Base-by-base conservation (phyloP, 1,139 yeast genomes). In the Geotrichum restrictum region DNA sequence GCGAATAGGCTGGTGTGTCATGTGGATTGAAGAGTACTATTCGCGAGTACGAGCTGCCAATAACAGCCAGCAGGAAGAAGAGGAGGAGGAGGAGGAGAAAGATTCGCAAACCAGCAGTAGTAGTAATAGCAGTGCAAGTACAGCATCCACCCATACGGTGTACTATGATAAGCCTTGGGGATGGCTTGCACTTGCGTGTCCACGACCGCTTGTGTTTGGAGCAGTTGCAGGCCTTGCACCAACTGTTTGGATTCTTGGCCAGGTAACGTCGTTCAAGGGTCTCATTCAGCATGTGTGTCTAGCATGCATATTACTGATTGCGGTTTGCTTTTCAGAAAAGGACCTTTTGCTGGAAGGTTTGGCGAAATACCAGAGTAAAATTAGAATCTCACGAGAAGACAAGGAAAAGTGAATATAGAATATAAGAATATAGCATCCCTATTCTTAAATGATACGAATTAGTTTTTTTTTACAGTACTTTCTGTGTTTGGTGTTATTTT, bases 1-100 rank as follows among this genome's bases (percentile, higher is more conserved):
- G 47, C 65, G 76, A 21, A 67, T 68, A 14, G 59, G 56, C 10
- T 71, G 74, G 74, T 64, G 72, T 38, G 52, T 60, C 7, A 52
- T 57, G 21, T 71, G 60, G 58, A 67, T 68, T 18, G 59, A 57
- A 18, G 36, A 40, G 7, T 69, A 65, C 55, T 67, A 59, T 41
- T 38, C 48, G 19, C 48, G 42, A 4, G 42, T 45, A 11, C 31
- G 46, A 22, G 42, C n/a, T n/a, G n/a, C n/a, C 29, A 22, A 21
- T 16, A 21, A 31, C 13, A 4, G 3, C 18, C 16, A 37, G 18
- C 14, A 42, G 16, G n/a, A n/a, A n/a, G n/a, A n/a, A n/a, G n/a
- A n/a, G n/a, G n/a, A n/a, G n/a, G n/a, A n/a, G n/a, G n/a, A n/a
- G n/a, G n/a, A n/a, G n/a, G n/a, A n/a, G n/a, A n/a, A n/a, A n/a